phyloP scores from a whole-genome alignment of 768 basidiomycete species.

The Clitopilus hobsonii region DNA sequence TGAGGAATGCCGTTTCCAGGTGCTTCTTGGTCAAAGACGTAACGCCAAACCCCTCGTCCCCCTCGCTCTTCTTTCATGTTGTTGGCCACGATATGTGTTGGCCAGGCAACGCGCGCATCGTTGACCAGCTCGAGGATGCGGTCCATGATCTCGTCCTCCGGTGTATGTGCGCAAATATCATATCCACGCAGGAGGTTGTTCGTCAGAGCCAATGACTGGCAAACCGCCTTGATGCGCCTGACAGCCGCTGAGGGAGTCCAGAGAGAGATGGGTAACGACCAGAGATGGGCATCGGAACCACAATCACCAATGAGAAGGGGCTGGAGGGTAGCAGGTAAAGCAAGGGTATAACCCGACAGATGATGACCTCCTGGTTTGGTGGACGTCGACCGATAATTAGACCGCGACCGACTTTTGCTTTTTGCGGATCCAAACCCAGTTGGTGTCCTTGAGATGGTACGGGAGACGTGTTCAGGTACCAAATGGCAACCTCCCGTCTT shows the following conservation, averaged over 20 bases:
- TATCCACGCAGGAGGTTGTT: conserved; percentile 63
- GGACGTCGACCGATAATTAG: conserved; percentile 15
- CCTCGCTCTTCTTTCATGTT: conserved; percentile 44
- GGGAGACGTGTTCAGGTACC: conserved; percentile 20
- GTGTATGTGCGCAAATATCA: conserved; percentile 59
- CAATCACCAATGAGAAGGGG: conserved; percentile 77
- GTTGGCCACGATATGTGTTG: conserved; percentile 59
- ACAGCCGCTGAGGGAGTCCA: conserved; percentile 63
- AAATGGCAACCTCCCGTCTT: conserved; percentile 12
- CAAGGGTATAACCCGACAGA: conserved; percentile 6
- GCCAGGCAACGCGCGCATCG: conserved; percentile 74
- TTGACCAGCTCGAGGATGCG: conserved; percentile 70
- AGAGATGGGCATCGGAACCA: conserved; percentile 57
- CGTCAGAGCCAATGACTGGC: conserved; percentile 62
- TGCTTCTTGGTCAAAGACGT: conserved; percentile 79
- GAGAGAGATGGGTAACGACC: conserved; percentile 52
- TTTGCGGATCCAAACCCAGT: conserved; percentile 9
- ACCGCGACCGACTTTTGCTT: conserved; percentile 18
- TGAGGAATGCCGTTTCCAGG: conserved; percentile 61
- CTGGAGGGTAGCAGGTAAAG: conserved; percentile 37
- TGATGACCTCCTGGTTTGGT: neutral
- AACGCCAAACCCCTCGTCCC: conserved; percentile 69
- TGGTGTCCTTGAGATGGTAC: neutral
- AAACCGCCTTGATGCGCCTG: conserved; percentile 68
- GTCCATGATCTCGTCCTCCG: conserved; percentile 63